phyloP scores from a whole-genome alignment of 176 grass and related monocot genomes.

The Otatea glauca region DNA sequence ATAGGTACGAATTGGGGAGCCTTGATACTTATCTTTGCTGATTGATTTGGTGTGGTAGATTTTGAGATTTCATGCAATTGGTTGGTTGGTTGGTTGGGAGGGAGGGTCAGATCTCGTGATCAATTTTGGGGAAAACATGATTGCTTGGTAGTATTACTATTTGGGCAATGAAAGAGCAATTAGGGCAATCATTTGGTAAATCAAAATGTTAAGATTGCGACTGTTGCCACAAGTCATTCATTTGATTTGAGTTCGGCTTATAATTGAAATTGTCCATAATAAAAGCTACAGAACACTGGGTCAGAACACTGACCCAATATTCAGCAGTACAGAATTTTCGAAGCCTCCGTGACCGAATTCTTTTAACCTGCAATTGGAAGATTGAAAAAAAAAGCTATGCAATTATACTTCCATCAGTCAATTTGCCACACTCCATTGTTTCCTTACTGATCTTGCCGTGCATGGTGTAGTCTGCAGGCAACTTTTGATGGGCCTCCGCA shows the following conservation, averaged over 20 bases:
- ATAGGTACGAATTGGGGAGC: neutral
- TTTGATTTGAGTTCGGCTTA: neutral
- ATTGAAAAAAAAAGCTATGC: too few species aligned
- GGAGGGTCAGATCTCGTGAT: neutral
- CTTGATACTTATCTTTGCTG: neutral
- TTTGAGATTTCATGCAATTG: neutral
- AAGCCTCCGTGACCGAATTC: neutral
- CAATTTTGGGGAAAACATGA: neutral
- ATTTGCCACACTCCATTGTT: neutral
- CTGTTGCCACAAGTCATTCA: neutral
- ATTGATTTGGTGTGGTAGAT: neutral
- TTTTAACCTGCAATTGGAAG: neutral
- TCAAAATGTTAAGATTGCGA: neutral
- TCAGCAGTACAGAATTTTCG: neutral
- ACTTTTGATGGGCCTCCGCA: slow-evolving; percentile 12
- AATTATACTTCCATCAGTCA: neutral
- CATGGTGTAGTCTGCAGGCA: slow-evolving; percentile 29
- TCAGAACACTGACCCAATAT: neutral
- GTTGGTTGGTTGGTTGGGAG: neutral
- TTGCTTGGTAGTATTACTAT: neutral
- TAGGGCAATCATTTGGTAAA: neutral
- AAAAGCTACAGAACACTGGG: too few species aligned
- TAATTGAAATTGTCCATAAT: neutral
- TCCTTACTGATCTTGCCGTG: neutral
- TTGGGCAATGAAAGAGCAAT: neutral